These are phyloP conservation scores for Lodderomyces orthopsilosis DNA, from an alignment of 1,139 yeast genomes.

Conservation along the genomic window DNA sequence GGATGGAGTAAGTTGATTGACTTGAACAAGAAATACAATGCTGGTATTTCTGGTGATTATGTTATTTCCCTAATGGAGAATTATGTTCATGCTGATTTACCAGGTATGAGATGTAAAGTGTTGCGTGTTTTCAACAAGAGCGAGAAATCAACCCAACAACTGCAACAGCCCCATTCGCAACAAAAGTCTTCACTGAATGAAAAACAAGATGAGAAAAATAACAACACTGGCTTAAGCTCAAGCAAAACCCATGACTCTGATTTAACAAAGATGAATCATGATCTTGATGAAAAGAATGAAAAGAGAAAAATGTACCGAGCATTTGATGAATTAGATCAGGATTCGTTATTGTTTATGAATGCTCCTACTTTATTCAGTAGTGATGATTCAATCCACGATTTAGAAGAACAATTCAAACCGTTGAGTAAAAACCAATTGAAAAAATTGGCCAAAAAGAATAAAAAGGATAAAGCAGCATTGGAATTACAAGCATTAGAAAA, in stretches of 20 bases:
- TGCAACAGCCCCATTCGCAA: neutral
- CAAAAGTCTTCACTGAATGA: neutral
- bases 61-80: conserved; percentile 39
- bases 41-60: conserved; percentile 38
- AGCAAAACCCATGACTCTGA: neutral
- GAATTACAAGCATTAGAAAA: conserved; percentile 16
- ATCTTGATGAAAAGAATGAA: neutral
- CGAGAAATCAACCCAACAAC: neutral
- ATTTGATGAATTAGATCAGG: conserved; percentile 34
- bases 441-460: conserved; percentile 27
- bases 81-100: conserved; percentile 27
- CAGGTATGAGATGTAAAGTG: conserved; percentile 33
- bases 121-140: conserved; percentile 28
- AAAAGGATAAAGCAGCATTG: conserved; percentile 12
- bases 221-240: neutral
- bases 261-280: conserved; percentile 4
- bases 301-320: conserved; percentile 23
- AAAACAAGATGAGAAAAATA: neutral
- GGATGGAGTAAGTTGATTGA: conserved; percentile 40
- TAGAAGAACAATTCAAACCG: conserved; percentile 18
- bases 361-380: conserved; percentile 8
- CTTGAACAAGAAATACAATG: conserved; percentile 25
- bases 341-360: conserved; percentile 23
- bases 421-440: conserved; percentile 38
- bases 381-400: conserved; percentile 11